A percentile compares a stretch with the other conserved stretches of the same genome.
Evolutionary conservation across 768 basidiomycete genomes (phyloP).

Genomic region (Pleurotus sapidus): DNA sequence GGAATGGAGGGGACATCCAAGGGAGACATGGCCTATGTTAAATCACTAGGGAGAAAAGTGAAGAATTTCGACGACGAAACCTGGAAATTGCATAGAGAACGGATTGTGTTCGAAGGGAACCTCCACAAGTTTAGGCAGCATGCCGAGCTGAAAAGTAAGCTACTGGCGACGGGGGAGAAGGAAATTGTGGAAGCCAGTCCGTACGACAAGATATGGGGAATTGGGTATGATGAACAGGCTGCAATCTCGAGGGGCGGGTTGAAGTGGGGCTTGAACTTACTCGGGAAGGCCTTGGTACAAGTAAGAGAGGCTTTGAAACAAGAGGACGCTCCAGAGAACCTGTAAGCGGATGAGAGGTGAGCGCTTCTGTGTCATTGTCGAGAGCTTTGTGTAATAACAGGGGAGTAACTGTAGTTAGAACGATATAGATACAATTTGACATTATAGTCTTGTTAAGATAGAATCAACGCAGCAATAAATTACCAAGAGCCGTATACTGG

Average conservation of each 20-base stretch:
- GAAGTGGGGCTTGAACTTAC: conserved; percentile 58
- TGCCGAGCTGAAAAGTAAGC: conserved; percentile 30
- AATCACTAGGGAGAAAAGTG: conserved; percentile 52
- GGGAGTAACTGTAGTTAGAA: too few species aligned
- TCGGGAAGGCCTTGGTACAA: conserved; percentile 46
- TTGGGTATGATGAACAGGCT: conserved; percentile 50
- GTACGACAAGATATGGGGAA: conserved; percentile 60
- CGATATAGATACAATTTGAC: too few species aligned
- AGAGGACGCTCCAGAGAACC: conserved; percentile 12
- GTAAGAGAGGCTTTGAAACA: conserved; percentile 32
- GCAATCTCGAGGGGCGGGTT: conserved; percentile 34
- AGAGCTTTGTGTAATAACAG: too few species aligned
- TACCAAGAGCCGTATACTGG: too few species aligned
- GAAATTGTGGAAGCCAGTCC: conserved; percentile 58
- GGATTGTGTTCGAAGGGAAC: conserved; percentile 53
- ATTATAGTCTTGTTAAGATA: too few species aligned
- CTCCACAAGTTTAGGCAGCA: conserved; percentile 55
- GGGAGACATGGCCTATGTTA: conserved; percentile 39
- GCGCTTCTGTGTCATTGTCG: too few species aligned
- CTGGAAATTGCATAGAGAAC: conserved; percentile 44
- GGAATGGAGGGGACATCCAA: conserved; percentile 26
- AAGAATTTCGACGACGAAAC: conserved; percentile 41
- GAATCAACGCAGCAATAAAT: too few species aligned
- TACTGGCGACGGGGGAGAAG: conserved; percentile 47
- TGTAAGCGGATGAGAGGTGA: background rate